Base-by-base conservation (phyloP, 352 stramenopile species). In the Elongisporangium anandrum region DNA sequence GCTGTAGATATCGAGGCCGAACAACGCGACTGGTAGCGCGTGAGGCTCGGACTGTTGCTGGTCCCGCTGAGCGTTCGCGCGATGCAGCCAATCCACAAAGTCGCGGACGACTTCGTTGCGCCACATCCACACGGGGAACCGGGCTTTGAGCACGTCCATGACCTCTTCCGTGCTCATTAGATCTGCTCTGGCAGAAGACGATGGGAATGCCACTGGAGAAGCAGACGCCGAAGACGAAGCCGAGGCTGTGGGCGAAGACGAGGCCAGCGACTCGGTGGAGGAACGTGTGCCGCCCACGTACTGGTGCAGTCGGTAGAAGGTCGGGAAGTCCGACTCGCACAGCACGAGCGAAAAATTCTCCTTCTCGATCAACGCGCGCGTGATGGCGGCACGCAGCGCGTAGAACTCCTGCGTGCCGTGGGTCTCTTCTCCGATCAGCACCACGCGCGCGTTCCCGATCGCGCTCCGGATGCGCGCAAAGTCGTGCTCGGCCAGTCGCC, bases 111-210 rank as follows among this genome's bases (percentile, higher is more conserved):
- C 61, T 26, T 71, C 61, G 41, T 77, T 77, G 56, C 63, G 69
- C 69, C 69, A 77, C 69, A 77, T 77, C 69, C 69, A 77, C 49
- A 66, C 57, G 38, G 69, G 69, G 41, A 77, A 77, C 12, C 64
- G 59, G 13, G 59, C 54, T 29, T 72, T 72, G 10, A 72, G 57
- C 17, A 57, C 62, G 13, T 72, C 61, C 65, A 75, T 72, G 23
- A 75, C 61, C 52, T 75, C 68, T 13, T 70, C 65, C 23, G 59
- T 38, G 29, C 29, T 41, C 29, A 41, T 41, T 8, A 41, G 29
- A 4, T 41, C 29, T 15, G 29, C 29, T 4, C 29, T 41, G 9
- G 29, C 29, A 41, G 29, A 8, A 41, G 29, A 9, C 29, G 29
- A 13, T 15, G 29, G 29, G 2, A 8, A 41, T 8, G 29, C 9